Percentiles rank a stretch among this genome's conserved stretches.
phyloP scores from a whole-genome alignment of 495 filamentous ascomycete genomes.

The Astrothelium subdiscretum region DNA sequence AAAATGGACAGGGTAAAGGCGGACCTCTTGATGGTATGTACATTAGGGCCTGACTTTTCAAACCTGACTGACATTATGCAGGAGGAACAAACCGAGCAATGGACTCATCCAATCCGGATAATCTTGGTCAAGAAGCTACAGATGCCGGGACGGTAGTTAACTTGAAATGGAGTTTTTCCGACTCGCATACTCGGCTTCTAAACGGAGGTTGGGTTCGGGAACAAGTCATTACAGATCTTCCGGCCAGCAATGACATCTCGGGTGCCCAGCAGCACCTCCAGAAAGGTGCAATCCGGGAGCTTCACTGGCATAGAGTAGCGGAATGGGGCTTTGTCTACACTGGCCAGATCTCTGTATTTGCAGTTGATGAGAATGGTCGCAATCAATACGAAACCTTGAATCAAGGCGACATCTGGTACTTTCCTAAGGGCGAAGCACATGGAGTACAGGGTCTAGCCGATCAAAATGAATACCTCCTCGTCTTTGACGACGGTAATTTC shows the following conservation, averaged over 20 bases:
- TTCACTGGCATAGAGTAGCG: conserved; percentile 57
- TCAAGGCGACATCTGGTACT: conserved; percentile 56
- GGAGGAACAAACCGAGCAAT: neutral
- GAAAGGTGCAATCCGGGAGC: conserved; percentile 50
- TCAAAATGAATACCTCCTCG: conserved; percentile 54
- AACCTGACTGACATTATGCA: neutral
- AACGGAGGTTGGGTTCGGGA: conserved; percentile 51
- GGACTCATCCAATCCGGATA: neutral
- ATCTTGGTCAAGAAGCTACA: neutral
- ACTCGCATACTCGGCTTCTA: conserved; percentile 41
- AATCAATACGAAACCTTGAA: conserved; percentile 43
- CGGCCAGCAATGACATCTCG: conserved; percentile 48
- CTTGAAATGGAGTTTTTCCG: conserved; percentile 44
- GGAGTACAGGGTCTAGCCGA: conserved; percentile 26
- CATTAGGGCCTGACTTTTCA: neutral
- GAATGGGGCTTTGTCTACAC: conserved; percentile 55
- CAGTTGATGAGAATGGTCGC: conserved; percentile 47
- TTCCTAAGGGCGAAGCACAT: conserved; percentile 52
- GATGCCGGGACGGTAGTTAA: neutral
- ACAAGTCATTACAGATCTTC: conserved; percentile 50
- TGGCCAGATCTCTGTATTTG: conserved; percentile 45
- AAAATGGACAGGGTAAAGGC: neutral
- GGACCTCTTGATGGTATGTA: neutral
- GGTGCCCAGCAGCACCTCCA: conserved; percentile 52
- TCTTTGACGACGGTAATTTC: conserved; percentile 52